A percentile compares a stretch with the other conserved stretches of the same genome.
Conservation (phyloP, 495 filamentous ascomycete species). For the Bombardia bombarda region DNA sequence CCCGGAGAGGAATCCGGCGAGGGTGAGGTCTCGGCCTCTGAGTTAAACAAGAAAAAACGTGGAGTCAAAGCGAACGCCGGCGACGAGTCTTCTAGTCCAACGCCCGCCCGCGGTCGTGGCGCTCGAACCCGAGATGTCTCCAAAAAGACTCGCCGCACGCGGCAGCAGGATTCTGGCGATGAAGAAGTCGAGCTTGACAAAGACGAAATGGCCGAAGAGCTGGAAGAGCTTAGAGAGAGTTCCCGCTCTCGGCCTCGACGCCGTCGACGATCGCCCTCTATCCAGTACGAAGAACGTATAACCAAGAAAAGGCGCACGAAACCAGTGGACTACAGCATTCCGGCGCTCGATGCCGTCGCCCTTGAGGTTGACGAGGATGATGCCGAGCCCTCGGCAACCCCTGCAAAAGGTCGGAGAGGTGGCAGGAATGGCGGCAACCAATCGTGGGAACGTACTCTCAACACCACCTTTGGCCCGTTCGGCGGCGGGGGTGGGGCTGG, state of each 20-base stretch:
- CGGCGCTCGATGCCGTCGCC: slow-evolving; percentile 62
- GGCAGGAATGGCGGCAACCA: slow-evolving; percentile 43
- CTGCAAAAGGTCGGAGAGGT: slow-evolving; percentile 55
- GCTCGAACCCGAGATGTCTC: slow-evolving; percentile 29
- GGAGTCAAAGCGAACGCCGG: slow-evolving; percentile 15
- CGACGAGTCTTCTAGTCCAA: slow-evolving; percentile 34
- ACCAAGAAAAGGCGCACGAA: slow-evolving; percentile 30
- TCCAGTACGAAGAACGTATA: slow-evolving; percentile 43
- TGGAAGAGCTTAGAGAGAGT: slow-evolving; percentile 53
- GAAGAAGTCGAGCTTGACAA: slow-evolving; percentile 57
- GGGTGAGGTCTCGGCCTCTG: slow-evolving; percentile 37
- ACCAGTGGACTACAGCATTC: slow-evolving; percentile 47
- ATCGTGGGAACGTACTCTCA: slow-evolving; percentile 65
- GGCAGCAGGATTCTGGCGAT: slow-evolving; percentile 34
- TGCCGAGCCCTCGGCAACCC: slow-evolving; percentile 54
- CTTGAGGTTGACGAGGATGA: slow-evolving; percentile 65
- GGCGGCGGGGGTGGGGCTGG: slow-evolving; percentile 68
- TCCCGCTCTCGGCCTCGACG: slow-evolving; percentile 41
- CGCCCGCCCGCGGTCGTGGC: slow-evolving; percentile 29
- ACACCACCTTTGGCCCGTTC: slow-evolving; percentile 84
- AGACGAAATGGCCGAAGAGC: slow-evolving; percentile 74
- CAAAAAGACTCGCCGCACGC: slow-evolving; percentile 24
- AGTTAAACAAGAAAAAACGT: slow-evolving; percentile 23
- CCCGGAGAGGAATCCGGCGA: slow-evolving; percentile 58
- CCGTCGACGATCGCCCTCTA: slow-evolving; percentile 47